These are phyloP conservation scores for Paecilomyces formosus DNA, from an alignment of 2,329 filamentous ascomycete genomes.

Conservation along the genomic window DNA sequence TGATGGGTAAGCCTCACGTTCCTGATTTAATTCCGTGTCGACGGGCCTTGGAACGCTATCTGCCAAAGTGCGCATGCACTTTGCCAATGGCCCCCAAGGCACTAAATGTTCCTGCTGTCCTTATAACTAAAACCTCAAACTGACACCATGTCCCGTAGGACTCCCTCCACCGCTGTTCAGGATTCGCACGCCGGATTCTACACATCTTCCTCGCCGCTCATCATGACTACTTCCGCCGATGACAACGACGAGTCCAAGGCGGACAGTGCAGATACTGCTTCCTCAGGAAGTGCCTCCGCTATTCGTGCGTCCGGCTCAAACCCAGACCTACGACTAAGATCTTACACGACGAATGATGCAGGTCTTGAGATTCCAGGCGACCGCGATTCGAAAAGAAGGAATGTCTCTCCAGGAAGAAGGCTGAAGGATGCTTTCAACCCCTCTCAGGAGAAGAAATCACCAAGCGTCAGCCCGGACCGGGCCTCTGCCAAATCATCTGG, in stretches of 20 bases:
- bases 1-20: constrained; percentile 26
- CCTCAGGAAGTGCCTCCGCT: constrained; percentile 20
- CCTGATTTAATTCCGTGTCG: background rate
- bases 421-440: constrained; percentile 63
- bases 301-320: constrained; percentile 34
- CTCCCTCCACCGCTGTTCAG: constrained; percentile 47
- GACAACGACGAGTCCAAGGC: constrained; percentile 32
- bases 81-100: background rate
- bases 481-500: constrained; percentile 34
- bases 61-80: background rate
- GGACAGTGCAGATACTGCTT: constrained; percentile 17
- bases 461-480: constrained; percentile 41
- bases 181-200: constrained; percentile 61
- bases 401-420: constrained; percentile 62
- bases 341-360: constrained; percentile 15
- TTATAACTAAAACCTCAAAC: constrained; percentile 9
- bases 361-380: constrained; percentile 27
- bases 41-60: background rate
- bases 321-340: constrained; percentile 26
- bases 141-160: constrained; percentile 13
- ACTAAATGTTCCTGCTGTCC: no score
- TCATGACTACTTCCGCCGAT: constrained; percentile 47
- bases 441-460: constrained; percentile 43
- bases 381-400: constrained; percentile 44
- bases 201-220: constrained; percentile 61